Evolutionary conservation across 176 grass and related monocot species (phyloP), one percentile per base, ranked within the genome.

Genomic region (Otatea glauca): DNA sequence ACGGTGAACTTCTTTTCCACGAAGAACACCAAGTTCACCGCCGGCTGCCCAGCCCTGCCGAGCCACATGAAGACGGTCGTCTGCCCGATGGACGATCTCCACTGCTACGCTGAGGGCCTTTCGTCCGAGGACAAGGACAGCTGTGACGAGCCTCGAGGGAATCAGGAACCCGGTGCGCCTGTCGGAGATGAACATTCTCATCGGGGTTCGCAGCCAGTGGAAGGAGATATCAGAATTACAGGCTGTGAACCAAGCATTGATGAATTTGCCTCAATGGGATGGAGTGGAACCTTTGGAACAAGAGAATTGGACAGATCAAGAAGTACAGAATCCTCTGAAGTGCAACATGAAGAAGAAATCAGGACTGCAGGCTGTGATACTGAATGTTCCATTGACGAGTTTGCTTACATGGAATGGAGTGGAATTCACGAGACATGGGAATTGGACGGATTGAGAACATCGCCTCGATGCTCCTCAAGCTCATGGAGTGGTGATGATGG

Each of bases 1-100:
- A 94, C 91, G 9, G 91, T 94, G 76, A 98, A 98, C 82, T 98
- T 98, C 83, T 95, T 98, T 87, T 95, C 96, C 65, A 91, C 93
- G 0, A 91, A 92, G 88, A 89, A 94, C 56, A 88, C 48, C 42
- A 96, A 96, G 82, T 84, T 96, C 78, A 75, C 75, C 4, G 88
- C 83, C 24, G 89, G 89, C 66, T 94, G 91, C 80, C 88, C 78
- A 9, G 39, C 83, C 47, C 85, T 95, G 64, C 96, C 93, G 24
- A 81, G 50, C 42, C 89, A 93, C 72, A 98, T 98, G 96, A 94
- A 86, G 82, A 74, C 82, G 0, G 64, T 75, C 5, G 44, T 98
- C 35, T 86, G 76, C 64, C n/a, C 70, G 3, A 86, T 98, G 88
- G 93, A 94, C 47, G 96, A 98, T 78, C 83, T 98, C 44, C 93